Conservation (phyloP, 768 basidiomycete species). For the Candolleomyces aberdarensis region DNA sequence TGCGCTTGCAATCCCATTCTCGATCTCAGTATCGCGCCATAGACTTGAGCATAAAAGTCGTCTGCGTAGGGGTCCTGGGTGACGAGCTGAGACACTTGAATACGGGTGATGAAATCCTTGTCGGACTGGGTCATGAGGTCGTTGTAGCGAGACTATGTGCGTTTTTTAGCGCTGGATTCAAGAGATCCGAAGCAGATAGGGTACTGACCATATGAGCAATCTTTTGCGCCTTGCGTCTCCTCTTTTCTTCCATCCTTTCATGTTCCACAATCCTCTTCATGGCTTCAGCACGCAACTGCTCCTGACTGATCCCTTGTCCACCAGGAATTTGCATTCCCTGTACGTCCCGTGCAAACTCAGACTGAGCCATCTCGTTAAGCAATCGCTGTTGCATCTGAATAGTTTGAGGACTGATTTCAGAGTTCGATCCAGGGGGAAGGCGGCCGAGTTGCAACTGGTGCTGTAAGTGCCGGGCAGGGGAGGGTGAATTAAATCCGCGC, state of each 20-base stretch:
- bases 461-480: constrained; percentile 23
- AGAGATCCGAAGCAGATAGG: background rate
- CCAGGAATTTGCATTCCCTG: constrained; percentile 40
- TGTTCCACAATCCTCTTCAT: constrained; percentile 90
- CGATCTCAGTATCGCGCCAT: constrained; percentile 79
- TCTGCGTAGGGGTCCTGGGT: constrained; percentile 97
- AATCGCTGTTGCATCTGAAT: constrained; percentile 74
- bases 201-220: constrained; percentile 80
- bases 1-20: constrained; percentile 68
- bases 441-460: constrained; percentile 50
- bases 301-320: constrained; percentile 47
- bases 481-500: constrained; percentile 42
- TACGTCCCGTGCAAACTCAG: constrained; percentile 62
- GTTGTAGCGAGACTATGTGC: constrained; percentile 80
- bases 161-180: background rate
- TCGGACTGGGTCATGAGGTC: constrained; percentile 97
- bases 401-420: constrained; percentile 36
- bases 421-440: constrained; percentile 38
- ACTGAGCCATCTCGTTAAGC: constrained; percentile 73
- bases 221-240: constrained; percentile 77
- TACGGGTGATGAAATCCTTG: constrained; percentile 99
- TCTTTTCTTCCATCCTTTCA: constrained; percentile 82
- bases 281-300: constrained; percentile 70
- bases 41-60: constrained; percentile 98
- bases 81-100: constrained; percentile 97